Conservation (phyloP, 2,329 filamentous ascomycete species). For the Phyllosticta ampelicida region DNA sequence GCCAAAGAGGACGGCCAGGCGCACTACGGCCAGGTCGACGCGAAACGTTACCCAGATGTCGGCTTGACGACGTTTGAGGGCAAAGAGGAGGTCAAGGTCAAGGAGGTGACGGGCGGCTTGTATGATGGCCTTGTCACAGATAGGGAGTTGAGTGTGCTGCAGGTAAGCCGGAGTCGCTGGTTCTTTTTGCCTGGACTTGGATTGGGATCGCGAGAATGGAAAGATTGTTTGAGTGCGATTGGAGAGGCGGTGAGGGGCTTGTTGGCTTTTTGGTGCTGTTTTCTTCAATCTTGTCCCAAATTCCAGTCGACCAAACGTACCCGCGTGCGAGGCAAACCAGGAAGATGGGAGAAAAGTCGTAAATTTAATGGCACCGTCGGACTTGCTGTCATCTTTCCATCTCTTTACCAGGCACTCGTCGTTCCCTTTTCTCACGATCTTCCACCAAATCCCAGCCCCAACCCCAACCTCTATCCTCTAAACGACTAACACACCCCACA, state of each 20-base stretch:
- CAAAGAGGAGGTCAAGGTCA: conserved; percentile 22
- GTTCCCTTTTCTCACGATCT: not conserved
- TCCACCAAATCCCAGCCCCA: not conserved
- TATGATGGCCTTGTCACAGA: conserved; percentile 28
- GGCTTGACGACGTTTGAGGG: conserved; percentile 25
- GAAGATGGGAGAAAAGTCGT: no score
- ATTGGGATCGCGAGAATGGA: not conserved
- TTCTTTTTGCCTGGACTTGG: not conserved
- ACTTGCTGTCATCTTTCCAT: no score
- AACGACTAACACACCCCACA: not conserved
- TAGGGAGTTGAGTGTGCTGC: conserved; percentile 18
- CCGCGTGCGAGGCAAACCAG: no score
- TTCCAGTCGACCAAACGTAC: not conserved
- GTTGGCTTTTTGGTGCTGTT: no score
- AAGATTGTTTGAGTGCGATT: not conserved
- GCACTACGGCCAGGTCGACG: conserved; percentile 31
- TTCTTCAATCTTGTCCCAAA: not conserved
- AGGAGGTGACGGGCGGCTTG: conserved; percentile 24
- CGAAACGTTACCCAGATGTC: conserved; percentile 23
- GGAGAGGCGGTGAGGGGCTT: no score
- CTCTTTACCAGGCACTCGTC: no score
- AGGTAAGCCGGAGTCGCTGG: no score
- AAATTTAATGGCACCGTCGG: no score
- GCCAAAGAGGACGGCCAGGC: conserved; percentile 32
- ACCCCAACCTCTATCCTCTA: not conserved